Evolutionary conservation across 2,329 filamentous ascomycete genomes (phyloP).

Genomic region (Neospermospora avenae): DNA sequence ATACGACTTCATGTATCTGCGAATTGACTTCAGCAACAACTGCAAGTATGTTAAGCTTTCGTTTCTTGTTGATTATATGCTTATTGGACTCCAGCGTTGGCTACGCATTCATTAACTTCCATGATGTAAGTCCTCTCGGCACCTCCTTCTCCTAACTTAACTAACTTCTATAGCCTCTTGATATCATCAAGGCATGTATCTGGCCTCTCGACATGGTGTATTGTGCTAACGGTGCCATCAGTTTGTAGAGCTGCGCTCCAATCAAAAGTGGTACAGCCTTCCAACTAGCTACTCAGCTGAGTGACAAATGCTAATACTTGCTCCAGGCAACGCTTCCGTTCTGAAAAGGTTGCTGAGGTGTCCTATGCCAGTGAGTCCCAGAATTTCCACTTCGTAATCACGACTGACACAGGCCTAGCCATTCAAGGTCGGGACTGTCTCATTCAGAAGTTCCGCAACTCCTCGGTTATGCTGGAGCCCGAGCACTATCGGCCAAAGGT

Average conservation of each 20-base stretch:
- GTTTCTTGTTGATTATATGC: not conserved
- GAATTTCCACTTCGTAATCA: not conserved
- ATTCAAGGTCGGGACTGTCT: slow-evolving; percentile 91
- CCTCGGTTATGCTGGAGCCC: slow-evolving; percentile 88
- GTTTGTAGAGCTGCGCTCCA: slow-evolving; percentile 70
- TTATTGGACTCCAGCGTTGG: slow-evolving; percentile 65
- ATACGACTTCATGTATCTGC: slow-evolving; percentile 93
- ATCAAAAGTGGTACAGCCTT: slow-evolving; percentile 60
- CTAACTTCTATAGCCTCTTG: slow-evolving; percentile 57
- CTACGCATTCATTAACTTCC: slow-evolving; percentile 96
- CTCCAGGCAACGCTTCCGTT: slow-evolving; percentile 72
- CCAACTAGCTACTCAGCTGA: not conserved
- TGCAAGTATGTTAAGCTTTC: slow-evolving; percentile 64
- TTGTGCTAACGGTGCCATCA: slow-evolving; percentile 36
- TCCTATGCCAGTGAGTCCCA: slow-evolving; percentile 82
- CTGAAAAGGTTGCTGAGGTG: slow-evolving; percentile 81
- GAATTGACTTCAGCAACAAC: slow-evolving; percentile 82
- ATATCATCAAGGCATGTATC: slow-evolving; percentile 62
- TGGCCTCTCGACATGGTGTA: not conserved
- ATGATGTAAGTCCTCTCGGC: slow-evolving; percentile 55
- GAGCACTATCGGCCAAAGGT: slow-evolving; percentile 82
- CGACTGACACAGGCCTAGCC: slow-evolving; percentile 48
- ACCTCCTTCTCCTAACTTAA: not conserved
- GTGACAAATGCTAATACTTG: not conserved
- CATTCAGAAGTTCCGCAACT: slow-evolving; percentile 94